Evolutionary conservation across 2,329 filamentous ascomycete species (phyloP), one percentile per base, ranked within the genome.

Genomic region (Cercospora sp.): DNA sequence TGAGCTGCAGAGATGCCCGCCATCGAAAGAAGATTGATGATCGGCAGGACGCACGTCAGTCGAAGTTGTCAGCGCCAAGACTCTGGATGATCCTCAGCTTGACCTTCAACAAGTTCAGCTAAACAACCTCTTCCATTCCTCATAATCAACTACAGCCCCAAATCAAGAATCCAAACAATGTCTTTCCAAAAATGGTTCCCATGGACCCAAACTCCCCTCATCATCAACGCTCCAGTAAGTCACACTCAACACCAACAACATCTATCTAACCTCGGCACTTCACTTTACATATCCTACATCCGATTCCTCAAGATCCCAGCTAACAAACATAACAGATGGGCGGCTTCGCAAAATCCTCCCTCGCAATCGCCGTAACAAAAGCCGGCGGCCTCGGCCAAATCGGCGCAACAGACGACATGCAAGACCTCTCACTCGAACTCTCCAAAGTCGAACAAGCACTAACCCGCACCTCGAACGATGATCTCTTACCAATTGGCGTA

Each of bases 331-430:
- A 3, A 2, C 10, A 71, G 71, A 72, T 72, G 71, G 71, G 66
- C 49, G 82, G 87, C 30, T 86, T 91, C 66, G 80, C 83, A 73
- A 83, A 74, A 75, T 84, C 75, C 69, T 83, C 74, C 0, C 83
- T 92, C 3, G 87, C 89, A 1, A 80, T 88, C 24, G 84, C 87
- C 28, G 85, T 91, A 16, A 87, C 85, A 2, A 79, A 79, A 71
- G 85, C 86, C 28, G 82, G 82, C 34, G 82, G 81, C 21, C 75
- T 83, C 8, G 82, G 81, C 55, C 82, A 82, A 75, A 79, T 84
- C 45, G 82, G 79, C 65, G 78, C 78, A 18, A 80, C 79, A 66
- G 79, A 75, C 24, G 63, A 73, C 34, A 59, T 74, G 55, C n/a
- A 65, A 37, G 67, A 66, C 21, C 67, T 75, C 32, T 62, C 63